Evolutionary conservation across 176 grass and related monocot genomes (phyloP).

Genomic region (Aegilops longissima): DNA sequence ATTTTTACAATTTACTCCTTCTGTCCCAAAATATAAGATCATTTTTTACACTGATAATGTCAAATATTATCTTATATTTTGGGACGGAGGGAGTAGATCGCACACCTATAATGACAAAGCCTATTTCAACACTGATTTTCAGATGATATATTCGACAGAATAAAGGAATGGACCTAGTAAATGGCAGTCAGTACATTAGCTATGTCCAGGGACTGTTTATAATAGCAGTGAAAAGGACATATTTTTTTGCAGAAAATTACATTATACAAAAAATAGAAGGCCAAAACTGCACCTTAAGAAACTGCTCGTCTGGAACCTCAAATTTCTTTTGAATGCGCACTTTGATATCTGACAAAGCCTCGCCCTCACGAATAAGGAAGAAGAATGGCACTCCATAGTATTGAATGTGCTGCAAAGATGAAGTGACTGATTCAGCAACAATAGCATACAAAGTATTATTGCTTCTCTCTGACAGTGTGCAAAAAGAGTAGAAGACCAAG

Average conservation of each 20-base stretch:
- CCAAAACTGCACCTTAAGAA: conserved; percentile 46
- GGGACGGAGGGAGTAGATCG: neutral
- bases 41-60: too few species aligned
- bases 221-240: neutral
- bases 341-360: conserved; percentile 61
- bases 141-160: neutral
- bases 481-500: neutral
- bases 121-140: neutral
- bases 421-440: conserved; percentile 10
- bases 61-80: too few species aligned
- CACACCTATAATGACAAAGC: neutral
- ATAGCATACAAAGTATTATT: neutral
- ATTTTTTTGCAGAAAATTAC: conserved; percentile 7
- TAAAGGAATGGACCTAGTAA: neutral
- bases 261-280: neutral
- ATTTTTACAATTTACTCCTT: neutral
- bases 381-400: conserved; percentile 67
- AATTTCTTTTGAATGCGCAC: conserved; percentile 73
- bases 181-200: neutral
- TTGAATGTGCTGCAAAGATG: conserved; percentile 46
- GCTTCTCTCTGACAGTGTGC: neutral
- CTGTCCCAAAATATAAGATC: too few species aligned
- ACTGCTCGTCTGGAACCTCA: conserved; percentile 66
- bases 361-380: conserved; percentile 62
- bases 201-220: neutral